phyloP scores from a whole-genome alignment of 2,329 filamentous ascomycete species.

The Trichophyton schoenleinii region DNA sequence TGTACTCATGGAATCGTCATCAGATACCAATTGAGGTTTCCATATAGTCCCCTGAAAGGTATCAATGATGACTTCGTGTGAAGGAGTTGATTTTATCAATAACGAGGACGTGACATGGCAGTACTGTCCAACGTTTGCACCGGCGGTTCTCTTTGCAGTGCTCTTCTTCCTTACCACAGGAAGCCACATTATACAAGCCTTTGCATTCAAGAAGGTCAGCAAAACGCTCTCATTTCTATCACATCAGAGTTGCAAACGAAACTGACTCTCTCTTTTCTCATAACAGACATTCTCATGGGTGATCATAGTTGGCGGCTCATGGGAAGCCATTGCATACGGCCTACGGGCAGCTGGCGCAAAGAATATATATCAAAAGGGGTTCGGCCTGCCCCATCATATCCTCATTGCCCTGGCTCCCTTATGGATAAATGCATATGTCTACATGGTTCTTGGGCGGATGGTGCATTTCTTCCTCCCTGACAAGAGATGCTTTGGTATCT shows the following conservation, averaged over 20 bases:
- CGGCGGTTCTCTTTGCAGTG: slow-evolving; percentile 11
- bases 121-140: slow-evolving; percentile 13
- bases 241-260: background rate
- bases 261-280: background rate
- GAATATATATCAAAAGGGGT: slow-evolving; percentile 7
- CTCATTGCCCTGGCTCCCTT: slow-evolving; percentile 13
- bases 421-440: slow-evolving; percentile 36
- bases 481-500: slow-evolving; percentile 27
- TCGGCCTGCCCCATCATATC: slow-evolving; percentile 11
- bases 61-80: slow-evolving; percentile 3
- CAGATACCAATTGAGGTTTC: too few relatives aligned
- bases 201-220: slow-evolving; percentile 11
- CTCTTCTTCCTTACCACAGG: slow-evolving; percentile 8
- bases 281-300: slow-evolving; percentile 15
- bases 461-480: slow-evolving; percentile 33
- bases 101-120: slow-evolving; percentile 10
- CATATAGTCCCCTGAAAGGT: background rate
- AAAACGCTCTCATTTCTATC: background rate
- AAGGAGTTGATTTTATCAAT: slow-evolving; percentile 7
- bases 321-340: slow-evolving; percentile 13
- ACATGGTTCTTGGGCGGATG: slow-evolving; percentile 38
- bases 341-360: slow-evolving; percentile 10
- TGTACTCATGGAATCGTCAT: background rate
- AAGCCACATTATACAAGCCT: slow-evolving; percentile 10
- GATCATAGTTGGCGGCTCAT: slow-evolving; percentile 10